phyloP scores from a whole-genome alignment of 164 flowering plant genomes.

The Sedum album region DNA sequence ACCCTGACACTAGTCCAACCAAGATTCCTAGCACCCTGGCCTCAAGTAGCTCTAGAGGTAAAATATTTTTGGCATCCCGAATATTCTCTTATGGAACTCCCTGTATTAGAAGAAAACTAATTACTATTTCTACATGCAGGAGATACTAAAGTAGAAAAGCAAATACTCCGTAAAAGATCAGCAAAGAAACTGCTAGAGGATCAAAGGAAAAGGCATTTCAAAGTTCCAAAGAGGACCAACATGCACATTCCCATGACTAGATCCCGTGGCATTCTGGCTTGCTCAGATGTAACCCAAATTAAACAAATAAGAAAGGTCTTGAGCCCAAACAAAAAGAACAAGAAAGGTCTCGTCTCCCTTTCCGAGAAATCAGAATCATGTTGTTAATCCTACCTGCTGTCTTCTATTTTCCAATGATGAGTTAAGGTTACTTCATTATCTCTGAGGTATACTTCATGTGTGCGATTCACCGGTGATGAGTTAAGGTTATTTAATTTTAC shows the following conservation, averaged over 20 bases:
- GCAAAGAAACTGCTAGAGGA: slow-evolving; percentile 20
- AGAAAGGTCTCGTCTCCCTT: slow-evolving; percentile 15
- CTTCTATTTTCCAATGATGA: too few relatives aligned
- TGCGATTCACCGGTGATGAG: too few relatives aligned
- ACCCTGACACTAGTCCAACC: neutral
- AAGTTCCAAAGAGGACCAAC: slow-evolving; percentile 19
- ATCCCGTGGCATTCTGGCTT: slow-evolving; percentile 22
- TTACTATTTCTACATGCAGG: slow-evolving; percentile 17
- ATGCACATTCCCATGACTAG: slow-evolving; percentile 28
- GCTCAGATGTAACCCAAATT: slow-evolving; percentile 24
- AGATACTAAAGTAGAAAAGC: slow-evolving; percentile 14
- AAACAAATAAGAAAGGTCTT: too few relatives aligned
- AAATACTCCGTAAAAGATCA: slow-evolving; percentile 15
- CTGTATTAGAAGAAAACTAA: slow-evolving; percentile 2
- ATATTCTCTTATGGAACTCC: neutral
- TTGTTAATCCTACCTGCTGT: neutral
- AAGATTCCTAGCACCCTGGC: neutral
- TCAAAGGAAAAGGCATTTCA: slow-evolving; percentile 24
- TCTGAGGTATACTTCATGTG: too few relatives aligned
- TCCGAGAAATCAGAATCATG: slow-evolving; percentile 5
- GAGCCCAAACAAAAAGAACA: slow-evolving; percentile 18
- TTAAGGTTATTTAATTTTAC: too few relatives aligned
- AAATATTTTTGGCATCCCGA: neutral
- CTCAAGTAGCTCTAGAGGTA: slow-evolving; percentile 36
- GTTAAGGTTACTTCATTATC: too few relatives aligned